Evolutionary conservation across 177 flowering plant species (phyloP), one percentile per base, ranked within the genome.

Genomic region (Vitis hybrid): DNA sequence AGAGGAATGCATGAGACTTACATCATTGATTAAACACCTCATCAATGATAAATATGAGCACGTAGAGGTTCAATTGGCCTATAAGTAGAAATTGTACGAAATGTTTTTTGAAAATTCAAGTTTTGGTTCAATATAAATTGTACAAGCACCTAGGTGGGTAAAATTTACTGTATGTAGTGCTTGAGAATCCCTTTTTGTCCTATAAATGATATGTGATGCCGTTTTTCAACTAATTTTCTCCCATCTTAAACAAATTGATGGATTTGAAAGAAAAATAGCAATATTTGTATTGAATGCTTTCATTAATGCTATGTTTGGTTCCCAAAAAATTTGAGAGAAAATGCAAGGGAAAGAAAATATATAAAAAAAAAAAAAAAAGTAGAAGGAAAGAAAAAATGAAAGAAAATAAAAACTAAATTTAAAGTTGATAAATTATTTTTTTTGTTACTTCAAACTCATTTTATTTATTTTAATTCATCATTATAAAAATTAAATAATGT

Each of bases 31-130:
- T 22, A 90, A 92, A 64, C 80, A 78, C 56, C 87, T 92, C 50
- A 90, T 90, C 85, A 93, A 85, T 95, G 77, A 79, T 89, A 85
- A 79, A 72, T 87, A 88, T 65, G 66, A 85, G 72, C 82, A 86
- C 70, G 93, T 92, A 56, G 95, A 89, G 68, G 86, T 92, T 71
- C 85, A 86, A 60, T 92, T 90, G 78, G 90, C 85, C 69, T 94
- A 83, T 74, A 89, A 87, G 65, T 94, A 75, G 90, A 89, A 67
- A 5, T 66, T 62, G 59, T 74, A 29, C 52, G 16, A 59, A 67
- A 15, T 62, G 14, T 85, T 89, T 26, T 66, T 45, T 51, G 18
- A 22, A 19, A 60, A 19, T 19, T 19, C 21, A 19, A 19, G 21
- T 19, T 19, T 19, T 77, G 67, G 19, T 19, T 19, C 19, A 19